Evolutionary conservation across 2,329 filamentous ascomycete genomes (phyloP), one percentile per base, ranked within the genome.

Genomic region (Clonostachys chloroleuca): DNA sequence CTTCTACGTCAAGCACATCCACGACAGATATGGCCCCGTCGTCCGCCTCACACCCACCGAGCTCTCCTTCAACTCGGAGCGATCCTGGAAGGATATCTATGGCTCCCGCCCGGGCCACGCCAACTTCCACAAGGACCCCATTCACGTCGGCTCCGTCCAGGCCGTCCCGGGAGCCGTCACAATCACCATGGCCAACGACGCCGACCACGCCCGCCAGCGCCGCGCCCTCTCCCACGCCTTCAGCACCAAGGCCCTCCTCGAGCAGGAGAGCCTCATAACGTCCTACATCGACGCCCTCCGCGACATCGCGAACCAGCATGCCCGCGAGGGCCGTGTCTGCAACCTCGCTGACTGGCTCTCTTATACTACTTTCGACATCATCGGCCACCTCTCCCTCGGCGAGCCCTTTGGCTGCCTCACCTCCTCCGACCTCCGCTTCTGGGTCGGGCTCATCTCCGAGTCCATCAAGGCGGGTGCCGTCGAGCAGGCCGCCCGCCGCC

Each of bases 71-170:
- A 60, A 59, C 14, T 62, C 61, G 10, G 40, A 59, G 3, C 48
- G 60, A 7, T 65, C 64, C 4, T 72, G 64, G 65, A 66, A 64
- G 49, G 65, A 68, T 30, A 73, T 73, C 16, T 72, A 72, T 45
- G 65, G 63, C 24, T 54, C 55, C 47, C 48, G 52, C 12, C 53
- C 54, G 24, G 52, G 53, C 18, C 50, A 53, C 35, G 47, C 50
- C 3, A 50, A 56, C 33, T 53, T 55, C 30, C 50, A 52, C 47
- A 56, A 56, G 36, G 52, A 55, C 47, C 49, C 46, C 24, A 30
- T 40, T 40, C 47, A 48, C 34, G 56, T 52, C 44, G 46, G 48
- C 10, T 54, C 51, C 42, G 52, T 57, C 13, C 58, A 64, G 47
- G 59, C 59, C 44, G 57, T 64, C 10, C 55, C 55, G 12, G 59